phyloP scores from a whole-genome alignment of 306 rosid genomes.

The Mucuna pruriens region DNA sequence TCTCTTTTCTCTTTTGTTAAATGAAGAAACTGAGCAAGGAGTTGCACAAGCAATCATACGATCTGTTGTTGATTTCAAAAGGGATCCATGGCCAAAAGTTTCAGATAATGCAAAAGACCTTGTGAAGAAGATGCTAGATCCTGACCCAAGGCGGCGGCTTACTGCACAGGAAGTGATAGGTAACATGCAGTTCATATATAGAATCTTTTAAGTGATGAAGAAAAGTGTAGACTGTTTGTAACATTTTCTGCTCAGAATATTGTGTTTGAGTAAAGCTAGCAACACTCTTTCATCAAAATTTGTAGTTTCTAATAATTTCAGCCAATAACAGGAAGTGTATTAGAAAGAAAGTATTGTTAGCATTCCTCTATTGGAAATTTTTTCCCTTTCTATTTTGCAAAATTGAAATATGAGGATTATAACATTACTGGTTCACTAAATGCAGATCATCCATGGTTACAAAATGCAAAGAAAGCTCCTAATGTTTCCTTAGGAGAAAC shows the following conservation, averaged over 20 bases:
- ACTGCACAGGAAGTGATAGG: conserved; percentile 92
- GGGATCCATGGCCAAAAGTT: conserved; percentile 98
- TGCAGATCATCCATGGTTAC: conserved; percentile 98
- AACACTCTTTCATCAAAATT: too few species aligned
- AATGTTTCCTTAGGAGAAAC: conserved; percentile 94
- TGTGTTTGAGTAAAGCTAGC: too few species aligned
- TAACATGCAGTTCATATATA: conserved; percentile 41
- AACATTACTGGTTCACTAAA: conserved; percentile 35
- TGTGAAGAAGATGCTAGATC: conserved; percentile 95
- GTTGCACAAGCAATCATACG: conserved; percentile 97
- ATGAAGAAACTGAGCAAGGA: conserved; percentile 98
- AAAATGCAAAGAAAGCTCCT: conserved; percentile 90
- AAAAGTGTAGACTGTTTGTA: neutral
- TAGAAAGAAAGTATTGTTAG: too few species aligned
- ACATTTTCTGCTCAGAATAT: neutral
- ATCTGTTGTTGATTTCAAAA: conserved; percentile 83
- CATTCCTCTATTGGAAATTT: too few species aligned
- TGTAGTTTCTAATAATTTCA: too few species aligned
- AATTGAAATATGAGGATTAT: conserved; percentile 8
- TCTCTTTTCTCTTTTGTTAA: conserved; percentile 34
- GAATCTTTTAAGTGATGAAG: conserved; percentile 12
- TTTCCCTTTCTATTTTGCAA: conserved; percentile 13
- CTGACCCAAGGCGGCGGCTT: conserved; percentile 80
- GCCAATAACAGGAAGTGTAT: too few species aligned
- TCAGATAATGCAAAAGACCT: conserved; percentile 98